Evolutionary conservation across 306 rosid genomes (phyloP), one percentile per base, ranked within the genome.

Genomic region (Mucuna pruriens): DNA sequence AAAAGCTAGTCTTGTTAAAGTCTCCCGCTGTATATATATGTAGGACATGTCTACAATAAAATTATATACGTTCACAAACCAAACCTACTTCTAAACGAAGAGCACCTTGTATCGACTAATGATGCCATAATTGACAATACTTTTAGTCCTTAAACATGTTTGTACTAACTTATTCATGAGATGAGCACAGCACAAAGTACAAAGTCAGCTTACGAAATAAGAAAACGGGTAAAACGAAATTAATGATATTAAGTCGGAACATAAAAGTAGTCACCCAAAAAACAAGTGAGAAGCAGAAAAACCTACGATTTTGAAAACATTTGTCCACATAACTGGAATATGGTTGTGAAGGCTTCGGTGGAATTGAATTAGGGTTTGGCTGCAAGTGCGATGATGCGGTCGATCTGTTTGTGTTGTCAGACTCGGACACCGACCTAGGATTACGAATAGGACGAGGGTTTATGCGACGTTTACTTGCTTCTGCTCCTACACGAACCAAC

Each of bases 251-350:
- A 8, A 57, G 36, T 25, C 2, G 22, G 51, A 78, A 52, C 33
- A 79, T 17, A 34, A 52, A 26, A 54, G 26, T 10, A 26, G 51
- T 19, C 34, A 55, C 6, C 33, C 9, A 44, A 11, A 10, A 16
- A 42, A 38, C 0, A 25, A 64, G 22, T 0, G 4, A 80, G 60
- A 54, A 26, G 58, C 0, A 11, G 31, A 54, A 54, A 73, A 67
- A 73, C 90, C 29, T 84, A 87, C 88, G 75, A 87, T 68, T 84
- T 84, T 87, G 82, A 87, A 87, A 54, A 84, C 86, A 80, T 87
- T 87, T 3, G 88, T 87, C 90, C 88, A 87, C 90, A 87, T 87
- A 36, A 58, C 79, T 77, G 26, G 74, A 33, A 65, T 39, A 58
- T 0, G 51, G n/a, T 29, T 66, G 38, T 16, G 80, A 64, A 74